A percentile compares a stretch with the other conserved stretches of the same genome.
Evolutionary conservation across 1,284 basidiomycete genomes (phyloP).

Genomic region (Malassezia nana): DNA sequence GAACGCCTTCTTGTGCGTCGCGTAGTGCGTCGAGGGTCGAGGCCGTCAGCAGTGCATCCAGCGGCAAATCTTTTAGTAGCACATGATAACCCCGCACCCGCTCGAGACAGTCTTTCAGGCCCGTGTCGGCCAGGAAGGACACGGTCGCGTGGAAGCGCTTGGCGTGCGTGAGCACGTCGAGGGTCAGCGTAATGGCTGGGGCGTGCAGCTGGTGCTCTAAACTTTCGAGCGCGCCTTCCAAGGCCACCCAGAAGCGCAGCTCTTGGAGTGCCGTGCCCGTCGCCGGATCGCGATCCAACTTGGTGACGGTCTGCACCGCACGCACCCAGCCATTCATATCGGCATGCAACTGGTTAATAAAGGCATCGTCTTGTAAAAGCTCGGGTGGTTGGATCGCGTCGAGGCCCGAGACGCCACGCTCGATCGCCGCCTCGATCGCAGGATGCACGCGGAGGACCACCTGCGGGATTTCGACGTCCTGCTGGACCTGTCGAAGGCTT

Average conservation of each 20-base stretch:
- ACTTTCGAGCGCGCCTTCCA: constrained; percentile 82
- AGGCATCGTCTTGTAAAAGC: constrained; percentile 71
- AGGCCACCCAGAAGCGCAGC: constrained; percentile 94
- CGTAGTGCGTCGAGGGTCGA: constrained; percentile 91
- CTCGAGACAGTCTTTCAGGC: constrained; percentile 60
- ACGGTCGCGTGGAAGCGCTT: constrained; percentile 96
- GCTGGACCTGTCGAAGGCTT: constrained; percentile 88
- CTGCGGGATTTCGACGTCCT: constrained; percentile 97
- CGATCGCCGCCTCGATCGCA: constrained; percentile 63
- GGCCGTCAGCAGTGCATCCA: constrained; percentile 88
- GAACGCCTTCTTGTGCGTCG: constrained; percentile 75
- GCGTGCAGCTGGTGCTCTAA: constrained; percentile 84
- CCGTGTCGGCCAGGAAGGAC: constrained; percentile 94
- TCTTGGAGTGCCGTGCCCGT: constrained; percentile 95
- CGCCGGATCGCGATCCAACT: constrained; percentile 76
- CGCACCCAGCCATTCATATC: constrained; percentile 98
- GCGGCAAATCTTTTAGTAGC: constrained; percentile 96
- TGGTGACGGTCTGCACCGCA: constrained; percentile 91
- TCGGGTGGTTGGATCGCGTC: constrained; percentile 62
- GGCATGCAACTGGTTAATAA: constrained; percentile 84
- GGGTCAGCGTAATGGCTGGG: constrained; percentile 79
- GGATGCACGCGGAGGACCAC: constrained; percentile 87
- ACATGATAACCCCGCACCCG: constrained; percentile 62
- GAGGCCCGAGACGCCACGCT: background rate
- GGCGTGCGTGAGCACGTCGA: constrained; percentile 88